Percentiles rank a stretch among this genome's conserved stretches.
Evolutionary conservation across 148 eudicot genomes (phyloP).

Genomic region (Chenopodium suecicum): DNA sequence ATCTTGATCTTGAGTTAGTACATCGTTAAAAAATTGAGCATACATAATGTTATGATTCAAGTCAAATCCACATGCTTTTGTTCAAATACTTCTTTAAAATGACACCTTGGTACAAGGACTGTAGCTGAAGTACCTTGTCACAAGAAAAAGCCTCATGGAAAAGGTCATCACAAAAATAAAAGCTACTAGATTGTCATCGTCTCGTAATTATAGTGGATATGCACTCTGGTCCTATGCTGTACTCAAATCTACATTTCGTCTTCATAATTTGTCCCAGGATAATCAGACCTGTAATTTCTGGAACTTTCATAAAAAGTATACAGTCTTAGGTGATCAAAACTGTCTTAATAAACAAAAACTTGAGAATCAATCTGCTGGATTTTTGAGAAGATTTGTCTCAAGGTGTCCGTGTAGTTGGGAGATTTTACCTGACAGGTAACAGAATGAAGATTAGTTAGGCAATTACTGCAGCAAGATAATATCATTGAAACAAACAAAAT

Average conservation of each 20-base stretch:
- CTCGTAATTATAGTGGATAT: background rate
- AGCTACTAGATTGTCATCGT: background rate
- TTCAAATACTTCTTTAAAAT: background rate
- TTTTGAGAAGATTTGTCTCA: conserved; percentile 74
- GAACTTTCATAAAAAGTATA: conserved; percentile 4
- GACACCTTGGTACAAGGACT: background rate
- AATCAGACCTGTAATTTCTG: background rate
- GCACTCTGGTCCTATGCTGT: background rate
- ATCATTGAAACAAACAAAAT: background rate
- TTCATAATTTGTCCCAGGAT: background rate
- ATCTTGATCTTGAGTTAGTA: background rate
- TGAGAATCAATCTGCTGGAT: conserved; percentile 83
- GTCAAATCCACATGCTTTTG: background rate
- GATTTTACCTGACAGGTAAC: conserved; percentile 60
- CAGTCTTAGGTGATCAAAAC: background rate
- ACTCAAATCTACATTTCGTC: background rate
- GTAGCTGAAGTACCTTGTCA: background rate
- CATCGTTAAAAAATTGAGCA: background rate
- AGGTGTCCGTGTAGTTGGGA: conserved; percentile 45
- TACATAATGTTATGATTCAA: background rate
- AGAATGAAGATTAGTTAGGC: background rate
- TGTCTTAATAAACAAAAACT: conserved; percentile 52
- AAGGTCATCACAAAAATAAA: background rate
- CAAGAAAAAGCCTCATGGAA: background rate
- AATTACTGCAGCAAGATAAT: background rate